phyloP scores from a whole-genome alignment of 331 rosid species.

The Rhamnella rubrinervis region DNA sequence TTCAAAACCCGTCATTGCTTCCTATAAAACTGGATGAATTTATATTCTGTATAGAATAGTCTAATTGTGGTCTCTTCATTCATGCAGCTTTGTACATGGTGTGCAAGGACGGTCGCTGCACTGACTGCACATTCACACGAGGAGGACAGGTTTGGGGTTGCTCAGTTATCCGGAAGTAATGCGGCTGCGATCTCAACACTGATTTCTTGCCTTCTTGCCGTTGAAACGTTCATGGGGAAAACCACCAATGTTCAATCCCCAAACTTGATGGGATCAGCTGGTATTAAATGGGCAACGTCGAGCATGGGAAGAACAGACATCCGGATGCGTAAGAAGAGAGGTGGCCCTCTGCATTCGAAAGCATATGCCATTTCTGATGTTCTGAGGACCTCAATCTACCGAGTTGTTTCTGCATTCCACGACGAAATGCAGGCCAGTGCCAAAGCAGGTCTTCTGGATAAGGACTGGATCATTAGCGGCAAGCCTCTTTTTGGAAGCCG shows the following conservation, averaged over 20 bases:
- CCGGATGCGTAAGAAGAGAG: slow-evolving; percentile 56
- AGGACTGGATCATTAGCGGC: slow-evolving; percentile 64
- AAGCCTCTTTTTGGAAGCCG: slow-evolving; percentile 63
- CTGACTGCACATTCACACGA: slow-evolving; percentile 71
- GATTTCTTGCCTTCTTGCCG: slow-evolving; percentile 85
- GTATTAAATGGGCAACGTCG: slow-evolving; percentile 75
- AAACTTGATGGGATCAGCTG: slow-evolving; percentile 60
- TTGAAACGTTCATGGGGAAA: slow-evolving; percentile 90
- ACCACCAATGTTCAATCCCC: slow-evolving; percentile 67
- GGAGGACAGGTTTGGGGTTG: slow-evolving; percentile 87
- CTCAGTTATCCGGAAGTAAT: slow-evolving; percentile 91
- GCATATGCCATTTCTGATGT: slow-evolving; percentile 86
- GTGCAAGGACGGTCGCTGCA: slow-evolving; percentile 70
- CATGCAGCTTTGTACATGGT: slow-evolving; percentile 81
- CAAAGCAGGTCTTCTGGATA: slow-evolving; percentile 73
- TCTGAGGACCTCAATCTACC: slow-evolving; percentile 76
- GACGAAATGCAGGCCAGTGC: slow-evolving; percentile 79
- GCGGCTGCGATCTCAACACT: slow-evolving; percentile 73
- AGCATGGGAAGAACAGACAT: slow-evolving; percentile 58
- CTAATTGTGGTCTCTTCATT: neutral
- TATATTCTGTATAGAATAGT: no score
- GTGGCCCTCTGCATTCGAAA: slow-evolving; percentile 62
- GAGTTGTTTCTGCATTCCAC: slow-evolving; percentile 72
- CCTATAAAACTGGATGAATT: neutral
- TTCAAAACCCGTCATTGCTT: no score